Conservation (phyloP, 805 yeast genomes). For the Candida ovalis region DNA sequence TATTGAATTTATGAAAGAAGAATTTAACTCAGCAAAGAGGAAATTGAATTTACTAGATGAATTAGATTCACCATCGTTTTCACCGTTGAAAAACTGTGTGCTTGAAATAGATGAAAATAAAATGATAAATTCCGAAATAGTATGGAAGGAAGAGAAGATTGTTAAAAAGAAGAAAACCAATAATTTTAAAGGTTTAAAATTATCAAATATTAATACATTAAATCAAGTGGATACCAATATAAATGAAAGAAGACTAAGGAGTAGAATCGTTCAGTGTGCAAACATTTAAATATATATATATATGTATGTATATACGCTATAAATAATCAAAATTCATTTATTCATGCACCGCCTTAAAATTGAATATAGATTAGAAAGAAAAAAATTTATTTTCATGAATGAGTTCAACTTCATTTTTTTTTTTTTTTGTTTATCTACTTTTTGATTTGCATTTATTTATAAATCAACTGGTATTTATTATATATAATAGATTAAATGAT, state of each 20-base stretch:
- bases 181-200: neutral
- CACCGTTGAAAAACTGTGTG: conserved; percentile 9
- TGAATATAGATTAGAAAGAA: neutral
- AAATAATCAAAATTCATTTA: too few species aligned
- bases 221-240: neutral
- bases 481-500: neutral
- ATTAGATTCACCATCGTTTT: conserved; percentile 10
- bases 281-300: too few species aligned
- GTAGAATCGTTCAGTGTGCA: neutral
- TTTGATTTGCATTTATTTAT: neutral
- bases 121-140: neutral
- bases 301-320: too few species aligned
- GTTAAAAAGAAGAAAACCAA: neutral
- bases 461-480: neutral
- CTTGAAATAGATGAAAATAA: neutral
- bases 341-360: neutral
- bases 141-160: neutral
- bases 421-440: neutral
- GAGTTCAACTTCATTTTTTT: neutral
- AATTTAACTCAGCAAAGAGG: neutral
- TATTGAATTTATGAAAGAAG: neutral
- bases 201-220: too few species aligned
- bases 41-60: neutral
- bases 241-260: neutral
- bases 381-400: neutral